Evolutionary conservation across 1,284 basidiomycete genomes (phyloP).

Genomic region (Salmacisia buchloeana): DNA sequence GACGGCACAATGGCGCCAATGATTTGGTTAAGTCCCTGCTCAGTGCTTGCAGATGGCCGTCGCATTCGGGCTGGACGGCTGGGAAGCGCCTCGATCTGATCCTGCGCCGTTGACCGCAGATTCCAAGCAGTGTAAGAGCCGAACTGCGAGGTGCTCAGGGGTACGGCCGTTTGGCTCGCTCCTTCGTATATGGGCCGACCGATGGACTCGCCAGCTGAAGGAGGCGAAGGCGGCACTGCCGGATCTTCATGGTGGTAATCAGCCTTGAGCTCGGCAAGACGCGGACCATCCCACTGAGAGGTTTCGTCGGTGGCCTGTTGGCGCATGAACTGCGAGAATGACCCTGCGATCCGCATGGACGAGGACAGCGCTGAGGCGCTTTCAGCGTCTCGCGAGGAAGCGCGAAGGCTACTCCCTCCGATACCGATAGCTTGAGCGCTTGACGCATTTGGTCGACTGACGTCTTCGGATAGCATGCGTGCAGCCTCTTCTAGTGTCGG

Average conservation of each 20-base stretch:
- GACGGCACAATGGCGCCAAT: constrained; percentile 3
- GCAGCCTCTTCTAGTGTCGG: constrained; percentile 5
- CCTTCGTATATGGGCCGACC: constrained; percentile 4
- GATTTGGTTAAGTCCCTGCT: background rate
- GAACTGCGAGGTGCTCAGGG: constrained; percentile 4
- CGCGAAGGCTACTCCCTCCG: background rate
- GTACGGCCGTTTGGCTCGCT: background rate
- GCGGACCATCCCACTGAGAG: background rate
- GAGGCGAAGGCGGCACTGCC: background rate
- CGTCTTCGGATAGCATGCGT: constrained; percentile 1
- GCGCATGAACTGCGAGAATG: constrained; percentile 5
- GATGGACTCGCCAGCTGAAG: background rate
- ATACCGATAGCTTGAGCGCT: background rate
- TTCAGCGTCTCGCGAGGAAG: background rate
- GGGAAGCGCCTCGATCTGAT: background rate
- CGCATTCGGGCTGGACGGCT: background rate
- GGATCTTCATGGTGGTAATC: background rate
- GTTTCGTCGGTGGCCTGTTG: background rate
- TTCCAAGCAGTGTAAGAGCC: background rate
- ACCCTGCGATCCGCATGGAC: background rate
- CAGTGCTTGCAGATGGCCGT: background rate
- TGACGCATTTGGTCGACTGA: background rate
- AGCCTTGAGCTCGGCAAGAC: background rate
- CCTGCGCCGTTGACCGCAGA: background rate
- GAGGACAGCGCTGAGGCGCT: background rate